These are phyloP conservation scores for Fusarium incarnatum DNA, from an alignment of 2,329 filamentous ascomycete species.

Conservation along the genomic window DNA sequence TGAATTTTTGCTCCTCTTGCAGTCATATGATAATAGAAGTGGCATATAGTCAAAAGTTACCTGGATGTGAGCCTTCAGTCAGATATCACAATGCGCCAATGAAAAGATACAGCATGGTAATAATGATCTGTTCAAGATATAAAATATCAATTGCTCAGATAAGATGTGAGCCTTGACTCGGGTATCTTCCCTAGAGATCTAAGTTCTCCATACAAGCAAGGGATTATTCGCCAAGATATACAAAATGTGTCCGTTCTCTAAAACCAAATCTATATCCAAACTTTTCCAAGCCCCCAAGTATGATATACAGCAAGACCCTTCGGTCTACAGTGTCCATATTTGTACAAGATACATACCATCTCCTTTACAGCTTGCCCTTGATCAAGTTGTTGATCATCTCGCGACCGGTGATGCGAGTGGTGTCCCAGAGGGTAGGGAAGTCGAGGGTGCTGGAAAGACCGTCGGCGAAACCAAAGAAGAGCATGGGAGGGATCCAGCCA, in stretches of 20 bases:
- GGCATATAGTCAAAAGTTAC: neutral
- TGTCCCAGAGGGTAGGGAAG: slow-evolving; percentile 85
- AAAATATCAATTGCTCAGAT: neutral
- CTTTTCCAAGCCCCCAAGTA: neutral
- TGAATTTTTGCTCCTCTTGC: neutral
- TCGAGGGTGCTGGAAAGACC: slow-evolving; percentile 84
- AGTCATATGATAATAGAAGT: neutral
- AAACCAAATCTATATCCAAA: neutral
- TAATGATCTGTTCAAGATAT: neutral
- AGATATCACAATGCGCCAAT: neutral
- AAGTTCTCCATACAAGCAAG: neutral
- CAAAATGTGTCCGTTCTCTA: neutral
- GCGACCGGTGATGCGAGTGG: slow-evolving; percentile 76
- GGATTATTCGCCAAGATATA: neutral
- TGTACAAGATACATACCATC: neutral
- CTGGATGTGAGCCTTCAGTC: neutral
- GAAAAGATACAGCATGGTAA: neutral
- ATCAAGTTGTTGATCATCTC: slow-evolving; percentile 82
- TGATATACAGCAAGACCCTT: slow-evolving; percentile 2
- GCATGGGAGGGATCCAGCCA: slow-evolving; percentile 93
- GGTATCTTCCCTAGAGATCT: slow-evolving; percentile 18
- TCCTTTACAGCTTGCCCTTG: slow-evolving; percentile 73
- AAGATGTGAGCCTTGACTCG: neutral
- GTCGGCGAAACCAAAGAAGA: slow-evolving; percentile 90
- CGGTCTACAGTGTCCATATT: neutral